These are phyloP conservation scores for Thermothelomyces thermophilus DNA, from an alignment of 2,329 filamentous ascomycete genomes.

Conservation along the genomic window DNA sequence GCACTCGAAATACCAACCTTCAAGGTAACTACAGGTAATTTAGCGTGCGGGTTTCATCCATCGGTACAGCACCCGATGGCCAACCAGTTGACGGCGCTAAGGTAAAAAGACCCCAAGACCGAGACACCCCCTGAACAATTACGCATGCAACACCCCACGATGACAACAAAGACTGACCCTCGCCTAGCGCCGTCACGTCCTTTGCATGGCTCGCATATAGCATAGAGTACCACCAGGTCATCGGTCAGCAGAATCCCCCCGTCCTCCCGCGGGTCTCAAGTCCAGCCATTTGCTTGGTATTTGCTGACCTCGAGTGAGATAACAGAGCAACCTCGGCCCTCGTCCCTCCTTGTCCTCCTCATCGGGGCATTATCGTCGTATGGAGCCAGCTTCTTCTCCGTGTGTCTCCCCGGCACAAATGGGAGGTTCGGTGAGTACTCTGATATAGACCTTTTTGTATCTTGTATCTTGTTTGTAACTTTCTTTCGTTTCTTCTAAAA, in stretches of 20 bases:
- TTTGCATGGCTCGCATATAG: slow-evolving; percentile 43
- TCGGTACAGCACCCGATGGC: slow-evolving; percentile 7
- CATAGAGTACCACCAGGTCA: slow-evolving; percentile 42
- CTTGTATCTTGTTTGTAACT: no score
- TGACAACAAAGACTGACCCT: not conserved
- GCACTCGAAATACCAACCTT: no score
- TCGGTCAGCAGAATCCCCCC: slow-evolving; percentile 32
- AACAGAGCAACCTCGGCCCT: slow-evolving; percentile 44
- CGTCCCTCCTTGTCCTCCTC: slow-evolving; percentile 41
- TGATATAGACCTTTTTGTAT: no score
- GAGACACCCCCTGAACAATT: not conserved
- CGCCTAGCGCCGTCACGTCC: slow-evolving; percentile 38
- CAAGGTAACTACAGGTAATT: no score
- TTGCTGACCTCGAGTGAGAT: not conserved
- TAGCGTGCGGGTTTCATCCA: no score
- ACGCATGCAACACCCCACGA: not conserved
- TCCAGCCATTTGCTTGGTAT: not conserved
- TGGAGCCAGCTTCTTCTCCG: slow-evolving; percentile 36
- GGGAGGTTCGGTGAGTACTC: slow-evolving; percentile 40
- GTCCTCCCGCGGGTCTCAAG: not conserved
- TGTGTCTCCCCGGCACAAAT: slow-evolving; percentile 41
- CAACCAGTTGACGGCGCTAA: slow-evolving; percentile 31
- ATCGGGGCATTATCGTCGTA: slow-evolving; percentile 39
- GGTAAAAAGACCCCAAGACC: slow-evolving; percentile 27
- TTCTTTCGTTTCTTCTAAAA: not conserved